Base-by-base conservation (phyloP, 2,329 filamentous ascomycete species). In the Penicillium sp. region DNA sequence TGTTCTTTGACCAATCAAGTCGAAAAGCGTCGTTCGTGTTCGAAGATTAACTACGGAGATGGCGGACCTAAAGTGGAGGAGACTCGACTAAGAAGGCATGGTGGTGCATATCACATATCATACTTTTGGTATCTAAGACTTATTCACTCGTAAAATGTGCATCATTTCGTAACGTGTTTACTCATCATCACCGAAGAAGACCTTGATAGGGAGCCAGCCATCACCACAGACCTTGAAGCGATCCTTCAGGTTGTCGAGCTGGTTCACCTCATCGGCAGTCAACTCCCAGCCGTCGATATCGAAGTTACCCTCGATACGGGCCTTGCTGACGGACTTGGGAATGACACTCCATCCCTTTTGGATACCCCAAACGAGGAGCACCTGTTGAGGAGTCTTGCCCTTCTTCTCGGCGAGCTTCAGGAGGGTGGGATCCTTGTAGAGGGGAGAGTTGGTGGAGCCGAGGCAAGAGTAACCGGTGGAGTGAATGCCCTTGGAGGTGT, bases 161-260 rank as follows among this genome's bases (percentile, higher is more conserved):
- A 58, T 62, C 30, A 55, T 52, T 28, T 39, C 39, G 31, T 22
- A n/a, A 60, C 27, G 12, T 35, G 45, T 63, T 64, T 82, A 90
- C 75, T 91, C 87, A 63, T 90, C 86, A 62, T 91, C 87, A 7
- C 86, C 87, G 66, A 89, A 89, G 78, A 93, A 93, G 30, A 92
- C 87, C 77, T 84, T 86, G 53, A 87, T 71, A 0, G 87, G 88
- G 46, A 74, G 60, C 84, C 86, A 92, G 25, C 65, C 72, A 66
- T 92, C 89, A 30, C 79, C 80, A 64, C 87, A 93, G 54, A 89
- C 84, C 81, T 90, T 95, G 79, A 91, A 92, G 42, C 89, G 81
- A 53, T 88, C 86, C 63, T 80, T 77, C 46, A 92, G 78, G 62
- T 73, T 79, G 63, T 82, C 82, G 41, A 95, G 76, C 70, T 80